Evolutionary conservation across 805 yeast genomes (phyloP), one percentile per base, ranked within the genome.

Genomic region (Nakazawaea ambrosiae): DNA sequence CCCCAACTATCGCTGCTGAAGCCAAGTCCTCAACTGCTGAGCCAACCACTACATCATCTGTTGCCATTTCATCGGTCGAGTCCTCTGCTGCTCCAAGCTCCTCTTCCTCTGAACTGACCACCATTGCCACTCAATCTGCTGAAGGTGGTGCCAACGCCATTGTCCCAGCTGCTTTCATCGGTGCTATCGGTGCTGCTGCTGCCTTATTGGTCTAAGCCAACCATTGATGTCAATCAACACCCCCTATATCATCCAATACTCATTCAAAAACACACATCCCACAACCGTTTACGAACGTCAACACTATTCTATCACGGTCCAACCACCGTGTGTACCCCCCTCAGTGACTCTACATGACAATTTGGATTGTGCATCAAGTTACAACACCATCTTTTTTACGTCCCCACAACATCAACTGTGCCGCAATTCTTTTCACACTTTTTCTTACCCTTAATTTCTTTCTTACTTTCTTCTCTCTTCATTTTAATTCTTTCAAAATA

Each of bases 141-240:
- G 34, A 29, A 25, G 40, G 46, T 12, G 42, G 36, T 15, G 50
- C 40, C 10, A 45, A 48, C 20, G 50, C 53, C 15, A 51, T 53
- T 25, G 44, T 46, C 30, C 54, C 49, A 27, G 53, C 48, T 27
- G 42, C 39, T 12, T 19, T 37, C 15, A 36, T 32, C 31, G 37
- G 40, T 32, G 42, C 53, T 37, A 37, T 40, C 10, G 38, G 49
- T 17, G 61, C 53, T 39, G 57, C 50, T 15, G 54, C 47, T 42
- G 53, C 50, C 12, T 33, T 47, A 10, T 44, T 45, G 36, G 27
- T 37, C 27, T 37, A 37, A 37, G 27, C 12, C 10, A 7, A 10
- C 27, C 17, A 14, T 27, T 27, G 8, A 12, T 12, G 7, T n/a
- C 10, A 14, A 17, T 17, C n/a, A n/a, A n/a, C n/a, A n/a, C 17